phyloP scores from a whole-genome alignment of 352 stramenopile genomes.

The Phytophthora tubulina region DNA sequence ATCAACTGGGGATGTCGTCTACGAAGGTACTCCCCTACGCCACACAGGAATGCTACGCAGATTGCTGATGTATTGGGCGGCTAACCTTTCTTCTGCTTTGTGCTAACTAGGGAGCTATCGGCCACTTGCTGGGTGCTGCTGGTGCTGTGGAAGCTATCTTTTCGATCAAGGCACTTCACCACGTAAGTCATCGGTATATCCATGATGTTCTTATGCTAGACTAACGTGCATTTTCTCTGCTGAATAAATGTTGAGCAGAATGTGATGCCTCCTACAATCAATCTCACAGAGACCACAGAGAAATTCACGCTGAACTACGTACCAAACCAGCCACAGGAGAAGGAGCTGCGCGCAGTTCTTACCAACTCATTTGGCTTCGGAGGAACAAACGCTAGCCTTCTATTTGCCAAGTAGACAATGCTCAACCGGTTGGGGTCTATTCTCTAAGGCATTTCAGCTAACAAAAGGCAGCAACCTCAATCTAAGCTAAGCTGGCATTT shows the following conservation, averaged over 20 bases:
- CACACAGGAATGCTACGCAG: too few species aligned
- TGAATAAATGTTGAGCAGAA: constrained; percentile 49
- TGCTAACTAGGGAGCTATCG: constrained; percentile 79
- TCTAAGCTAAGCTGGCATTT: constrained; percentile 43
- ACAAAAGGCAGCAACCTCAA: constrained; percentile 2
- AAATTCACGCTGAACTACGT: constrained; percentile 92
- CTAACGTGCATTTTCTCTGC: too few species aligned
- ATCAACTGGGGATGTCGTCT: constrained; percentile 75
- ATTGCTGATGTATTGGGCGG: too few species aligned
- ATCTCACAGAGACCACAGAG: constrained; percentile 85
- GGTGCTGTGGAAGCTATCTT: constrained; percentile 97
- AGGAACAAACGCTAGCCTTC: constrained; percentile 94
- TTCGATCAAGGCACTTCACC: constrained; percentile 92
- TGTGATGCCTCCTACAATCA: constrained; percentile 94
- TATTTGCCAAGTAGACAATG: constrained; percentile 74
- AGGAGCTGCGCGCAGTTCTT: constrained; percentile 82
- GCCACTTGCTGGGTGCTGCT: constrained; percentile 96
- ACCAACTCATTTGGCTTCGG: constrained; percentile 99
- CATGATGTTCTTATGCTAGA: not conserved
- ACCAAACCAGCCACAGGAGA: constrained; percentile 68
- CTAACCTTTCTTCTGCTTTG: not conserved
- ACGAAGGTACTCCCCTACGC: constrained; percentile 63
- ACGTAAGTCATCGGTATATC: constrained; percentile 54
- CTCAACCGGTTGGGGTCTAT: not conserved
- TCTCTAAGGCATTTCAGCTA: constrained; percentile 1